These are phyloP conservation scores for Symbiodinium natans DNA, from an alignment of 73 alveolate species.

Conservation along the genomic window DNA sequence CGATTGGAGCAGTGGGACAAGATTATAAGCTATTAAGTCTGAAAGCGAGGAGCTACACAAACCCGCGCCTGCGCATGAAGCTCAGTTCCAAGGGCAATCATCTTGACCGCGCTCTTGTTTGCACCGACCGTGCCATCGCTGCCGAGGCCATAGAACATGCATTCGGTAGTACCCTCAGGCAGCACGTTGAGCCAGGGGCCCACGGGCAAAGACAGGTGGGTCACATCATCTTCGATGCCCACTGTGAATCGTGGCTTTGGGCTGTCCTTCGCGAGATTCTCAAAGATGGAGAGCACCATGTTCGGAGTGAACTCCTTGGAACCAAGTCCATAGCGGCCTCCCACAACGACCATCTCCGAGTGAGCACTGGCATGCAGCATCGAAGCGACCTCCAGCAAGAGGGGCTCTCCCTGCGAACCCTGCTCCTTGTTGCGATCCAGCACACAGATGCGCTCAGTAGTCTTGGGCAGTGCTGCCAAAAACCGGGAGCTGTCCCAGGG, in stretches of 20 bases:
- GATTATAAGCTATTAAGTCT: too few species aligned
- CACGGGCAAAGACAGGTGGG: constrained; percentile 57
- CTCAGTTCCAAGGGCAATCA: constrained; percentile 78
- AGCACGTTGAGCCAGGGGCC: constrained; percentile 80
- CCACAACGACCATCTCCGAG: constrained; percentile 17
- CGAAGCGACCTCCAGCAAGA: constrained; percentile 37
- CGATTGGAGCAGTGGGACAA: too few species aligned
- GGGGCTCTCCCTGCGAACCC: constrained; percentile 92
- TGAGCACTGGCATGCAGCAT: background rate
- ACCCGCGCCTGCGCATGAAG: constrained; percentile 94
- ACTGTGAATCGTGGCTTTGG: constrained; percentile 94
- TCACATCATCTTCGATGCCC: constrained; percentile 89
- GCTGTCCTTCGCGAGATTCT: constrained; percentile 36
- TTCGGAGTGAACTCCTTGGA: constrained; percentile 90
- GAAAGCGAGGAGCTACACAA: too few species aligned
- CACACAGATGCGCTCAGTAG: constrained; percentile 67
- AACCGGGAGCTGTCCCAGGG: constrained; percentile 70
- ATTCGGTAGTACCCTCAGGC: constrained; percentile 76
- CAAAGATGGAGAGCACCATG: constrained; percentile 43
- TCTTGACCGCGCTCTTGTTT: constrained; percentile 93
- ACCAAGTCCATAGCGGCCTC: constrained; percentile 91
- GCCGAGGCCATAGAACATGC: constrained; percentile 88
- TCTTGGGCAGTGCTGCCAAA: constrained; percentile 63
- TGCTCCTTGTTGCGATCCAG: constrained; percentile 91
- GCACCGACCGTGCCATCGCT: constrained; percentile 94